These are phyloP conservation scores for Primulina eburnea DNA, from an alignment of 257 asterid species.

Conservation along the genomic window DNA sequence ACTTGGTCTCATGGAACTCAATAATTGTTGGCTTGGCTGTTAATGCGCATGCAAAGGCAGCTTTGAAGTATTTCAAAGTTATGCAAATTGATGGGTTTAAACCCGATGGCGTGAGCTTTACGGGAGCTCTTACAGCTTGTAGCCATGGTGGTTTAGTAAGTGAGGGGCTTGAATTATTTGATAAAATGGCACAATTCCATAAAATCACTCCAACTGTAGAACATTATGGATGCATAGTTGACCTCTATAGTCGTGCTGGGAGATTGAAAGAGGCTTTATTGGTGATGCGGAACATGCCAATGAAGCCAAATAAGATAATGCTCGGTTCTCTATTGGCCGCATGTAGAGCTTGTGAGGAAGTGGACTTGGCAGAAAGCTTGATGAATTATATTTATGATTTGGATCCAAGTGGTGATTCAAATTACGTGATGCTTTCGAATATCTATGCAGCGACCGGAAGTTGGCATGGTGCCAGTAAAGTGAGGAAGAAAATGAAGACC, in stretches of 20 bases:
- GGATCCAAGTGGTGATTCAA: constrained; percentile 57
- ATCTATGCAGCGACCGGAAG: constrained; percentile 64
- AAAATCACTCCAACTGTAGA: constrained; percentile 58
- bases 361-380: constrained; percentile 54
- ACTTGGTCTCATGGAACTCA: constrained; percentile 78
- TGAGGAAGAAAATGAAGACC: constrained; percentile 77
- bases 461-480: constrained; percentile 66
- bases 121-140: constrained; percentile 78
- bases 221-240: constrained; percentile 79
- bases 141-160: constrained; percentile 73
- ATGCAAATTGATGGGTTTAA: constrained; percentile 50
- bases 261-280: constrained; percentile 56
- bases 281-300: constrained; percentile 52
- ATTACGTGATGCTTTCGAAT: constrained; percentile 61
- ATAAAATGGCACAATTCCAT: constrained; percentile 41
- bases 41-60: constrained; percentile 55
- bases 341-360: constrained; percentile 43
- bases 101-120: constrained; percentile 75
- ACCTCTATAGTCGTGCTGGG: constrained; percentile 72
- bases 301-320: constrained; percentile 67
- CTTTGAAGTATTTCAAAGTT: constrained; percentile 42
- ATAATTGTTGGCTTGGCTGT: constrained; percentile 67
- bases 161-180: constrained; percentile 48
- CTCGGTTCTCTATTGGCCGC: constrained; percentile 73
- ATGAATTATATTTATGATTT: constrained; percentile 41